phyloP scores from a whole-genome alignment of 2,329 filamentous ascomycete species.

The Aspergillus neoniger region DNA sequence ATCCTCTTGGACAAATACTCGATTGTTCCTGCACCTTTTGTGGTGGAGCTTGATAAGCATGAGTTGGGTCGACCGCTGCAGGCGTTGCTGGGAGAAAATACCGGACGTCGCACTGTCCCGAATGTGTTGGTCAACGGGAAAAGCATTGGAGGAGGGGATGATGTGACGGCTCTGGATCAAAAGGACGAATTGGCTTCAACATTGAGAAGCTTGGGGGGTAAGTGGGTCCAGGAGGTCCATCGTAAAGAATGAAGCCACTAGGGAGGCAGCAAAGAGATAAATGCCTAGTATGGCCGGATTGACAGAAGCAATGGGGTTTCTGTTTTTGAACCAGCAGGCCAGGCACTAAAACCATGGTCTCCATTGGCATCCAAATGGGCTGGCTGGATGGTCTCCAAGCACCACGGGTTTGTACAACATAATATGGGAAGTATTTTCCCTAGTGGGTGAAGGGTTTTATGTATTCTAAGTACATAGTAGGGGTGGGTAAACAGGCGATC shows the following conservation, averaged over 20 bases:
- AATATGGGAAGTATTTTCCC: not conserved
- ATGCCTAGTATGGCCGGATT: not conserved
- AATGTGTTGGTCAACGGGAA: slow-evolving; percentile 87
- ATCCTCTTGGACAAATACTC: slow-evolving; percentile 81
- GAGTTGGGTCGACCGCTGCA: slow-evolving; percentile 74
- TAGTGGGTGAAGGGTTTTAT: not conserved
- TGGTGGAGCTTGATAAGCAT: slow-evolving; percentile 89
- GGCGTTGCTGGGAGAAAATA: slow-evolving; percentile 68
- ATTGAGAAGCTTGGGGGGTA: slow-evolving; percentile 72
- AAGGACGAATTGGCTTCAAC: slow-evolving; percentile 69
- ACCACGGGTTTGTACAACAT: not conserved
- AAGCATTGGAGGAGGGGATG: slow-evolving; percentile 88
- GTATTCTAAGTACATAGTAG: slow-evolving; percentile 1
- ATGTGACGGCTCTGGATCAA: slow-evolving; percentile 71
- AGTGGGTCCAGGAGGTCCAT: slow-evolving; percentile 54
- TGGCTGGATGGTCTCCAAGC: not conserved
- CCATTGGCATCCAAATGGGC: not conserved
- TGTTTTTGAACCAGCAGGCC: not conserved
- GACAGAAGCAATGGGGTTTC: not conserved
- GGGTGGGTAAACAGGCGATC: not conserved
- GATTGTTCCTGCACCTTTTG: slow-evolving; percentile 77
- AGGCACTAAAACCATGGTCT: not conserved
- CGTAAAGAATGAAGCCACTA: slow-evolving; percentile 20
- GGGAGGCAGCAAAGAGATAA: not conserved
- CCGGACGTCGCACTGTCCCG: slow-evolving; percentile 81